phyloP scores from a whole-genome alignment of 2,329 filamentous ascomycete genomes.

The Aspergillus candidus region DNA sequence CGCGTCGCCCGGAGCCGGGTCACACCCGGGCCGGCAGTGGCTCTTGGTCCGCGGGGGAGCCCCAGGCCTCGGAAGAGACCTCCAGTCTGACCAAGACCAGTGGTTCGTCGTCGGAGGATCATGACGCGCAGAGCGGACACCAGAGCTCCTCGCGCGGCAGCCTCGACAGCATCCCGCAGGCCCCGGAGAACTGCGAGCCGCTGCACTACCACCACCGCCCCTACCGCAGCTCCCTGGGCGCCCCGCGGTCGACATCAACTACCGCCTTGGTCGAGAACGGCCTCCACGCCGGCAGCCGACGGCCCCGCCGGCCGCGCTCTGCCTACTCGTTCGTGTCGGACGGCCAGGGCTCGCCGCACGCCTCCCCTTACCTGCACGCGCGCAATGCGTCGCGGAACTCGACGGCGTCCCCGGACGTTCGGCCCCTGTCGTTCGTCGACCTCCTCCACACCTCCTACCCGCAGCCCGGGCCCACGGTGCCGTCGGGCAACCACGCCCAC shows the following conservation, averaged over 20 bases:
- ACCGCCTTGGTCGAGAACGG: conserved; percentile 42
- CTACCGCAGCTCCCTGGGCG: conserved; percentile 32
- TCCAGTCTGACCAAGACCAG: conserved; percentile 15
- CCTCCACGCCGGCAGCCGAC: conserved; percentile 49
- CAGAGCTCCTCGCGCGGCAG: conserved; percentile 32
- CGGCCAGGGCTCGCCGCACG: conserved; percentile 48
- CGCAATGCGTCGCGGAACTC: conserved; percentile 47
- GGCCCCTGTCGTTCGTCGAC: conserved; percentile 57
- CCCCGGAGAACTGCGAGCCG: conserved; percentile 39
- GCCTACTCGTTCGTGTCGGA: conserved; percentile 72
- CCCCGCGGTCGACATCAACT: conserved; percentile 23
- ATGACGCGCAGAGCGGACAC: conserved; percentile 17
- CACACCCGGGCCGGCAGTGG: conserved; percentile 31
- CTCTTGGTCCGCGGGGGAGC: conserved; percentile 31
- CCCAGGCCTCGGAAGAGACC: conserved; percentile 19
- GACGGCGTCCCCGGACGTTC: conserved; percentile 50
- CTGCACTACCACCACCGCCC: conserved; percentile 49
- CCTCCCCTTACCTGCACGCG: conserved; percentile 44
- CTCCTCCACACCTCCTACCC: conserved; percentile 67
- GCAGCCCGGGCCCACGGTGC: conserved; percentile 62
- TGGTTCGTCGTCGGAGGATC: conserved; percentile 22
- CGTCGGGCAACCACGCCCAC: conserved; percentile 70
- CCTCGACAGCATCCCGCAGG: conserved; percentile 29
- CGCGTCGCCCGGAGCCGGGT: conserved; percentile 13
- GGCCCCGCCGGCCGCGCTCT: conserved; percentile 64